Evolutionary conservation across 805 yeast species (phyloP).

Genomic region (Kodamaea sagamina): DNA sequence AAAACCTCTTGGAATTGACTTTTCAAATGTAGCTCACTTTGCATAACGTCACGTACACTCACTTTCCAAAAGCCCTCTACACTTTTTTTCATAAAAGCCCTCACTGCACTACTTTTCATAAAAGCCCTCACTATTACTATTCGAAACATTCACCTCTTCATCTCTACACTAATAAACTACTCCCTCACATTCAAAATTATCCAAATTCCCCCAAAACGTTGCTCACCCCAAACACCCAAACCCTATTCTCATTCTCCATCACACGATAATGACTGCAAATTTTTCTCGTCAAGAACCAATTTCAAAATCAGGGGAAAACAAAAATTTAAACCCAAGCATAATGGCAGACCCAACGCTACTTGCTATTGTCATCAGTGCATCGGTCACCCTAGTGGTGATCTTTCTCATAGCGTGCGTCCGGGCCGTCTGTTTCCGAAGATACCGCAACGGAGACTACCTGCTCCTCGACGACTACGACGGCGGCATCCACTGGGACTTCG

Average conservation of each 20-base stretch:
- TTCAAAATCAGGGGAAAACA: slow-evolving; percentile 4
- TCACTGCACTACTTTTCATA: too few relatives aligned
- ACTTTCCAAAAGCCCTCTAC: too few relatives aligned
- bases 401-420: not conserved
- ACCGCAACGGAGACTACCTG: slow-evolving; percentile 12
- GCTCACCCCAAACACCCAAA: not conserved
- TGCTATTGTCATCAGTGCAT: slow-evolving; percentile 5
- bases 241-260: not conserved
- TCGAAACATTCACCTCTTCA: too few relatives aligned
- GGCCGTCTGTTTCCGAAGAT: slow-evolving; percentile 4
- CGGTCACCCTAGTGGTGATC: slow-evolving; percentile 1
- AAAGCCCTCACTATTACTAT: too few relatives aligned
- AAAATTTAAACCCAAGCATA: not conserved
- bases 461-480: slow-evolving; percentile 12
- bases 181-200: too few relatives aligned
- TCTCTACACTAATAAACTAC: too few relatives aligned
- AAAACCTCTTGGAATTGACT: too few relatives aligned
- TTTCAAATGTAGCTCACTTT: too few relatives aligned
- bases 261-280: slow-evolving; percentile 1
- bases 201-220: too few relatives aligned
- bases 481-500: slow-evolving; percentile 13
- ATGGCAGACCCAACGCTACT: slow-evolving; percentile 5
- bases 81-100: too few relatives aligned
- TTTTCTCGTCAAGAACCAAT: slow-evolving; percentile 4
- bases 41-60: too few relatives aligned